Percentiles rank a stretch among this genome's conserved stretches.
Conservation (phyloP, 2,329 filamentous ascomycete genomes). For the Phialocephala sp. region DNA sequence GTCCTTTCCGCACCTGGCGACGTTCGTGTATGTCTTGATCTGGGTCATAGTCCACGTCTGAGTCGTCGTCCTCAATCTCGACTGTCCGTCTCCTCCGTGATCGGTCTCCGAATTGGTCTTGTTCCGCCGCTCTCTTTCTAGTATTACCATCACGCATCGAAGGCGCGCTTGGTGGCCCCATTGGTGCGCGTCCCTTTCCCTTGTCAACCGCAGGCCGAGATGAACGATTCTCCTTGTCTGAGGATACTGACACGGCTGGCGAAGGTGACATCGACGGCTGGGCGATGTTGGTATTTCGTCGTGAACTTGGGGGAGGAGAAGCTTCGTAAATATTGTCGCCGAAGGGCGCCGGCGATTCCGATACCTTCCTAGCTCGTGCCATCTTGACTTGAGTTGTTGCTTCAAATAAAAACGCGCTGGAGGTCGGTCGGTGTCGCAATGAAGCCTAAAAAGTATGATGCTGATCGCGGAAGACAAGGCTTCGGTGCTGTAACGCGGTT, state of each 20-base stretch:
- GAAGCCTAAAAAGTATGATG: background rate
- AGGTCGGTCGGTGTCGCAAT: background rate
- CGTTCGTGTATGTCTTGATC: conserved; percentile 80
- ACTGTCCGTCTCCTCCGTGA: conserved; percentile 38
- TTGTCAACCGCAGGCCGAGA: conserved; percentile 45
- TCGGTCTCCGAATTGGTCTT: conserved; percentile 29
- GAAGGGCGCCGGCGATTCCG: conserved; percentile 38
- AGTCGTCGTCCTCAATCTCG: conserved; percentile 39
- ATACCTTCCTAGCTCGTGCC: conserved; percentile 35
- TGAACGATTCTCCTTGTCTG: conserved; percentile 56
- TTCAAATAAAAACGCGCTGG: background rate
- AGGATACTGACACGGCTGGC: conserved; percentile 45
- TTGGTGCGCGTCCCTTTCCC: conserved; percentile 48
- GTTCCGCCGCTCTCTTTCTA: conserved; percentile 37
- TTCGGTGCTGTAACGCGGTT: no score
- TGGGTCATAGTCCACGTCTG: conserved; percentile 70
- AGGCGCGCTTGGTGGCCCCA: conserved; percentile 42
- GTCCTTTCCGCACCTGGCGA: conserved; percentile 69
- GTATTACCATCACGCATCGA: conserved; percentile 27
- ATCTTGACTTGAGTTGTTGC: conserved; percentile 17
- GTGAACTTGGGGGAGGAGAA: conserved; percentile 36
- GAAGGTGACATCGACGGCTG: conserved; percentile 38
- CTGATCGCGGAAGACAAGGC: background rate
- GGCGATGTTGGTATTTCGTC: conserved; percentile 22
- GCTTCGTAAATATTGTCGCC: conserved; percentile 42